phyloP scores from a whole-genome alignment of 345 rosid genomes.

The Eucalyptus cloeziana region DNA sequence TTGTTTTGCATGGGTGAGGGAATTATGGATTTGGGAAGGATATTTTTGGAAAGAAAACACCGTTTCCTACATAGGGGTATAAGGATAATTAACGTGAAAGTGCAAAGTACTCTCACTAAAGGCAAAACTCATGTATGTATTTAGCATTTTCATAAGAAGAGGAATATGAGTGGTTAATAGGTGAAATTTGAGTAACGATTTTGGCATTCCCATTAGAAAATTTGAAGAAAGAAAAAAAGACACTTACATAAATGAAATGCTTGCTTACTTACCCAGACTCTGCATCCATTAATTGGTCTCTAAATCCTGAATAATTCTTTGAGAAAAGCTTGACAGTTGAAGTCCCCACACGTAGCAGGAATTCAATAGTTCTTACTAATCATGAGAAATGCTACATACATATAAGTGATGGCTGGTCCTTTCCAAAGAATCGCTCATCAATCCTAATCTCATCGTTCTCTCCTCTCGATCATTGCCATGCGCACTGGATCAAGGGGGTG shows the following conservation, averaged over 20 bases:
- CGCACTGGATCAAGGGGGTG: fast-evolving
- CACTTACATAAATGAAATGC: neutral
- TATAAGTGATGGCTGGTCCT: neutral
- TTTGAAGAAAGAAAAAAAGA: neutral
- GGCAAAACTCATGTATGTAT: neutral
- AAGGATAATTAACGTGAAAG: neutral
- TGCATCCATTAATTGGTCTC: neutral
- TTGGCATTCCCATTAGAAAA: neutral
- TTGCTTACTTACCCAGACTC: neutral
- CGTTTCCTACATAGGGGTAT: neutral
- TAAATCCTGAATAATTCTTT: neutral
- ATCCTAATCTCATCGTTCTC: neutral
- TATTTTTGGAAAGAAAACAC: neutral
- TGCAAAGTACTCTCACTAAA: neutral
- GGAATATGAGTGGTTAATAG: neutral
- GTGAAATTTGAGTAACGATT: neutral
- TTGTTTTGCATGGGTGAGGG: neutral
- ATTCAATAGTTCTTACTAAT: neutral
- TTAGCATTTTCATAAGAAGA: neutral
- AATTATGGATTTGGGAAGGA: neutral
- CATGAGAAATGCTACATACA: neutral
- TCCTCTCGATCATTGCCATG: neutral
- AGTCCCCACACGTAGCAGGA: neutral
- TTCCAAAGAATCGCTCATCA: neutral
- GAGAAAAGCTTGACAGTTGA: neutral